Evolutionary conservation across 192 early-diverging fungal species (phyloP).

Genomic region (Backusella circina): DNA sequence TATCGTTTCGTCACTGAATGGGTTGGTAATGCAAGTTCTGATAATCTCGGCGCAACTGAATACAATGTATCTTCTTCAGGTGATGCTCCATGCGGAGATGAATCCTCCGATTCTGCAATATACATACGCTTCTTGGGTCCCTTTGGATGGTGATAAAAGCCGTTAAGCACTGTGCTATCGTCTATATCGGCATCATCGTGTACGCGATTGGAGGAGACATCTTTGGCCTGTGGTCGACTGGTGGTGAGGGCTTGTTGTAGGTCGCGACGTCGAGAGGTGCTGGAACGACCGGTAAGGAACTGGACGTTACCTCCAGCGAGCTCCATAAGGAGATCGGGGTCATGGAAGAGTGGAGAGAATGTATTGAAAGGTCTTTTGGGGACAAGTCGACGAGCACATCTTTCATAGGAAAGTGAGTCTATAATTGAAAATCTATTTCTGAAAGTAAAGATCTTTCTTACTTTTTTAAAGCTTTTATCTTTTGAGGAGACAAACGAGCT

Average conservation of each 20-base stretch:
- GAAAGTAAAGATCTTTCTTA: not conserved
- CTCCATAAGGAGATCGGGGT: not conserved
- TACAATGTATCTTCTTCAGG: not conserved
- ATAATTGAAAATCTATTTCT: too few species aligned
- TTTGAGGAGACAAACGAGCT: not conserved
- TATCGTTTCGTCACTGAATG: not conserved
- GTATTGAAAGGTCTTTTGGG: not conserved
- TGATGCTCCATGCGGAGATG: not conserved
- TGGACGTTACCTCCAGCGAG: not conserved
- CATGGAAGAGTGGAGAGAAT: conserved; percentile 3
- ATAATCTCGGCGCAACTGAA: not conserved
- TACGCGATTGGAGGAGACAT: not conserved
- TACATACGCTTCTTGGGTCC: not conserved
- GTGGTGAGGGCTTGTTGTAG: not conserved
- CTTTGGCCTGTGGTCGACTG: not conserved
- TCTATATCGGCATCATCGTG: not conserved
- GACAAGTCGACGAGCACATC: not conserved
- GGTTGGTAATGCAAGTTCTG: not conserved
- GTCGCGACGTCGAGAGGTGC: not conserved
- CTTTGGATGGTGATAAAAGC: not conserved
- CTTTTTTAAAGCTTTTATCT: not conserved
- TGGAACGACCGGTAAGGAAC: not conserved
- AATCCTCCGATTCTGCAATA: not conserved
- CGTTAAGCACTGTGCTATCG: not conserved
- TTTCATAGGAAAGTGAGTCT: not conserved